Percentiles rank a stretch among this genome's conserved stretches.
Evolutionary conservation across 192 early-diverging fungal species (phyloP).

Genomic region (Geranomyces variabilis): DNA sequence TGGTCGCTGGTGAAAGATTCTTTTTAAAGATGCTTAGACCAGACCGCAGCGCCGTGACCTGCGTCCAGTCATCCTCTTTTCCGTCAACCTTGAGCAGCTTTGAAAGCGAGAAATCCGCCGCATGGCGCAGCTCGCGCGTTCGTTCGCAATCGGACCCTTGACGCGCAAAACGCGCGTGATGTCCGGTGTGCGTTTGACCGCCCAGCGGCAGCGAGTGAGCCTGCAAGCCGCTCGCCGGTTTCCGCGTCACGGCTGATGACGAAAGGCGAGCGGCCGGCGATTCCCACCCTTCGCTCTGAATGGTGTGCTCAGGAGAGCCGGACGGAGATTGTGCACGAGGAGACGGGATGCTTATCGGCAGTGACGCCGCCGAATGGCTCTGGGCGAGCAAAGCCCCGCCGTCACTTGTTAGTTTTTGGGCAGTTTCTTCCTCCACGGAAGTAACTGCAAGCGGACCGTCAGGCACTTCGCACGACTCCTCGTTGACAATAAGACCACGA

Average conservation of each 20-base stretch:
- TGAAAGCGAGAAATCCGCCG: neutral
- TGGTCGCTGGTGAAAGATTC: neutral
- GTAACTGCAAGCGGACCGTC: no score
- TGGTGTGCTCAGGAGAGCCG: neutral
- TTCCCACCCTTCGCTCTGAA: conserved; percentile 18
- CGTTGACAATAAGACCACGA: conserved; percentile 20
- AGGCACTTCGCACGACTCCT: neutral
- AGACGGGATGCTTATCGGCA: conserved; percentile 13
- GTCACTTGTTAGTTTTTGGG: no score
- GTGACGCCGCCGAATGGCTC: neutral
- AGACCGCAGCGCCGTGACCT: neutral
- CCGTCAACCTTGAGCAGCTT: conserved; percentile 12
- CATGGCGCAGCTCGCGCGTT: neutral
- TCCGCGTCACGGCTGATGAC: neutral
- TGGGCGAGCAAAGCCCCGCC: no score
- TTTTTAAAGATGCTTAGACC: conserved; percentile 15
- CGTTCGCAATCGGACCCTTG: conserved; percentile 9
- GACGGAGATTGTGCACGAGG: conserved; percentile 9
- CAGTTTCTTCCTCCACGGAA: neutral
- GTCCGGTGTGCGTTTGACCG: neutral
- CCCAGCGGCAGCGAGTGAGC: neutral
- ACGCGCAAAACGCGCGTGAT: neutral
- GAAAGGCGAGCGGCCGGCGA: conserved; percentile 25
- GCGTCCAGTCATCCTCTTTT: conserved; percentile 2
- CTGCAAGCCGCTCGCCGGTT: neutral